Evolutionary conservation across 116 monocot species (phyloP), one percentile per base, ranked within the genome.

Genomic region (Dioscorea cayenensis): DNA sequence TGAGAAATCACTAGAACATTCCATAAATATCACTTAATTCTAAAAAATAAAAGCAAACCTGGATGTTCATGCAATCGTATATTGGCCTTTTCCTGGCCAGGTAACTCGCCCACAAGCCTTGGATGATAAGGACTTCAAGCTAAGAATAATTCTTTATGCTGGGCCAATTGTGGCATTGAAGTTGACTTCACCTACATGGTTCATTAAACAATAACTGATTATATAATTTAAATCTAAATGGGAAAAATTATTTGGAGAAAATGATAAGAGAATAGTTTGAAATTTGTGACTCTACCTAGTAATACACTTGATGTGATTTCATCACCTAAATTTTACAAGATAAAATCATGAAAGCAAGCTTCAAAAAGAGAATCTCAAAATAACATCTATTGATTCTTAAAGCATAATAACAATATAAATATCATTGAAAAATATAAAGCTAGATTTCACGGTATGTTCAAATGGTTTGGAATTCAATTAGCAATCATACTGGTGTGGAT

Each of bases 41-140:
- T 21, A 52, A 49, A 63, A 14, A n/a, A n/a, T 35, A 49, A 61
- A 25, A 76, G 19, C 22, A 9, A 82, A 93, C 97, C 93, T 97
- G 97, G 61, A 84, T 81, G 82, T 97, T 90, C 29, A 93, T 97
- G 76, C 93, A 97, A 62, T 97, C 97, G 80, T 93, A 88, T 70
- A 93, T 83, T 49, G 88, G 93, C 58, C 97, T 86, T 81, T 77
- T 97, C 60, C 93, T 86, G 66, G 97, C 97, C 36, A 97, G 79
- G 59, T 74, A 97, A 72, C 93, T 97, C 97, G 48, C 93, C 93
- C 4, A 97, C 97, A 58, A 97, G 90, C 63, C 66, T 93, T 61
- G 90, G 78, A 81, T 97, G 86, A 74, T 93, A 93, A 7, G 88
- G 88, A 66, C 93, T 86, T 72, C 93, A 72, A 77, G 88, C 79